A percentile compares a stretch with the other conserved stretches of the same genome.
phyloP scores from a whole-genome alignment of 805 yeast species.

The Pichia cabralensis region DNA sequence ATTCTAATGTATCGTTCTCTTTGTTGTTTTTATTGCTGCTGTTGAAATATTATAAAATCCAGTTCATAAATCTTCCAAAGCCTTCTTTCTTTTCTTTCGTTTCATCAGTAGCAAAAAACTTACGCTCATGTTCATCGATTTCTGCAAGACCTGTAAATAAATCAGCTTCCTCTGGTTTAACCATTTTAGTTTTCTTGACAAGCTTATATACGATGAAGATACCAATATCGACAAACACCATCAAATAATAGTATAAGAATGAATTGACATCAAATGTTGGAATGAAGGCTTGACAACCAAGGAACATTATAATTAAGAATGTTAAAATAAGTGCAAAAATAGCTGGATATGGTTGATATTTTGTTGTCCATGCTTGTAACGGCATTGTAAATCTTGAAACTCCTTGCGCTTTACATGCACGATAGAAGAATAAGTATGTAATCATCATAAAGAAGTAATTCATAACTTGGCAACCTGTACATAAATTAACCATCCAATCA shows the following conservation, averaged over 20 bases:
- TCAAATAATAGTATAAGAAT: constrained; percentile 35
- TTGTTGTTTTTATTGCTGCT: too few species aligned
- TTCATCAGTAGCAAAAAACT: constrained; percentile 14
- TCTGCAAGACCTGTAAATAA: constrained; percentile 35
- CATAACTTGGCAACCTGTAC: constrained; percentile 22
- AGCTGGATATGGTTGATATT: constrained; percentile 30
- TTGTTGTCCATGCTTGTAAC: constrained; percentile 38
- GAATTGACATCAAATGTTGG: constrained; percentile 30
- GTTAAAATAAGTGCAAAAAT: constrained; percentile 20
- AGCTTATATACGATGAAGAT: constrained; percentile 29
- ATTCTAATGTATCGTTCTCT: neutral
- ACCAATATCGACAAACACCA: constrained; percentile 32
- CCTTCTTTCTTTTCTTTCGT: neutral
- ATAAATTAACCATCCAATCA: constrained; percentile 24
- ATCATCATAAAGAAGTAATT: constrained; percentile 27
- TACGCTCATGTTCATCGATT: constrained; percentile 39
- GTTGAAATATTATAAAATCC: constrained; percentile 5
- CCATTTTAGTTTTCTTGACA: constrained; percentile 27
- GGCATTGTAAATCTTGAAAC: constrained; percentile 34
- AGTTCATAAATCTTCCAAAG: neutral
- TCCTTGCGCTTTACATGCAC: constrained; percentile 50
- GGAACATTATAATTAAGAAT: constrained; percentile 27
- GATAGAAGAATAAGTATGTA: constrained; percentile 53
- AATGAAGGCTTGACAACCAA: constrained; percentile 32
- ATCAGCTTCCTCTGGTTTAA: constrained; percentile 38